Base-by-base conservation (phyloP, 2,329 filamentous ascomycete genomes). In the Anisogramma anomala region DNA sequence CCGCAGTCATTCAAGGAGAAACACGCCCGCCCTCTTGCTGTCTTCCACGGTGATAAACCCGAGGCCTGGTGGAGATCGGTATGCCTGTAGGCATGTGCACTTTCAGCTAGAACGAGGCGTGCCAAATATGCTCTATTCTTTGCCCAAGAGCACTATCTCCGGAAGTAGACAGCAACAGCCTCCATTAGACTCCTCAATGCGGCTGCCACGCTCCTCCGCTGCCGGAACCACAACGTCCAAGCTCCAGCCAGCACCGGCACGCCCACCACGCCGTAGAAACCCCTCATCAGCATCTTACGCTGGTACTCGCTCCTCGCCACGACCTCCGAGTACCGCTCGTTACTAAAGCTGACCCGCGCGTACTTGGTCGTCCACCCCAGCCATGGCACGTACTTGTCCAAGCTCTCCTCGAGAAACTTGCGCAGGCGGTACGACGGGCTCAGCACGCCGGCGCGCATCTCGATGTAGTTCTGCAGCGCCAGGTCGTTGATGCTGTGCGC, bases 351-450 rank as follows among this genome's bases (percentile, higher is more conserved):
- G 7, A 98, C 81, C 15, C 89, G 74, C 1, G 83, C 79, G 57
- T 98, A 98, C 63, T 94, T 86, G 2, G 91, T 98, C 55, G 82
- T 78, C 79, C 89, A 95, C 0, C 89, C 91, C 10, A 88, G 62
- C 19, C 71, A 65, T 0, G 91, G 91, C 2, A 93, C 55, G 52
- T 82, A 79, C 11, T 82, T 72, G 39, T 82, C 84, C 39, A 96
- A 65, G 25, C 72, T 75, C 64, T 98, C 91, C 56, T 98, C 91
- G 11, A 95, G 65, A 49, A 69, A 79, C 62, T 98, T 98, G 42
- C 91, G 77, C 8, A 91, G 58, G 25, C 81, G 73, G 55, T 96
- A 96, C 0, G 81, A 55, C 0, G 75, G 79, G 1, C 79, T 86
- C 28, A 82, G 77, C 7, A 96, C 91, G 3, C 84, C 84, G 0